Percentiles rank a stretch among this genome's conserved stretches.
Evolutionary conservation across 2,329 filamentous ascomycete species (phyloP).

Genomic region (Fusarium pseudograminearum): DNA sequence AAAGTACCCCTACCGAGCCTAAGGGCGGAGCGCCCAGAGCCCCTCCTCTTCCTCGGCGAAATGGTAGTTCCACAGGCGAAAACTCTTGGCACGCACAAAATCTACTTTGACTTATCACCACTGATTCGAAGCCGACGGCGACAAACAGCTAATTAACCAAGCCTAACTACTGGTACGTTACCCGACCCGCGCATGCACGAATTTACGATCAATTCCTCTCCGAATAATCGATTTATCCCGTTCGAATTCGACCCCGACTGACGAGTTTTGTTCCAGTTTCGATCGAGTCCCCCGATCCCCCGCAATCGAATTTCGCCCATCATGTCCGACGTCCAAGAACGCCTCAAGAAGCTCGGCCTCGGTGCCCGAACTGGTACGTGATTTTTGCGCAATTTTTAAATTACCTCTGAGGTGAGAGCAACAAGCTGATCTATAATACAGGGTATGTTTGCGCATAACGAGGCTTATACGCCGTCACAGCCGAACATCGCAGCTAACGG

Average conservation of each 20-base stretch:
- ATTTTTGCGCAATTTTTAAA: slow-evolving; percentile 18
- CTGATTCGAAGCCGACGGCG: slow-evolving; percentile 51
- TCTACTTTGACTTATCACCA: slow-evolving; percentile 54
- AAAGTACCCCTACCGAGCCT: slow-evolving; percentile 17
- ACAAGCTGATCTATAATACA: slow-evolving; percentile 42
- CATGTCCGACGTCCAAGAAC: slow-evolving; percentile 70
- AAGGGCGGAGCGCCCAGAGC: slow-evolving; percentile 37
- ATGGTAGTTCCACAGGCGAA: slow-evolving; percentile 57
- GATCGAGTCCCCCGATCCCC: slow-evolving; percentile 49
- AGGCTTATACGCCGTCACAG: slow-evolving; percentile 27
- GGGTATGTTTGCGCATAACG: slow-evolving; percentile 53
- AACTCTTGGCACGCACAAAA: slow-evolving; percentile 63
- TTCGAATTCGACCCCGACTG: slow-evolving; percentile 43
- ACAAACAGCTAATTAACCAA: slow-evolving; percentile 53
- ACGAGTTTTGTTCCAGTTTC: slow-evolving; percentile 48
- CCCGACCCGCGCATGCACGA: slow-evolving; percentile 35
- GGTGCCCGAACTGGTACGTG: slow-evolving; percentile 75
- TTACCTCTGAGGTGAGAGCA: not conserved
- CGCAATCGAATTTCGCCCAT: slow-evolving; percentile 52
- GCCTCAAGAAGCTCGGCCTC: slow-evolving; percentile 69
- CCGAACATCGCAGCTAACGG: slow-evolving; percentile 48
- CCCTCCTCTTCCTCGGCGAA: slow-evolving; percentile 49
- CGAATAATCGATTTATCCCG: slow-evolving; percentile 38
- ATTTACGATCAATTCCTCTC: slow-evolving; percentile 18
- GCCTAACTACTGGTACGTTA: slow-evolving; percentile 53